These are phyloP conservation scores for Teunomyces aglyptinius DNA, from an alignment of 805 yeast species.

Conservation along the genomic window DNA sequence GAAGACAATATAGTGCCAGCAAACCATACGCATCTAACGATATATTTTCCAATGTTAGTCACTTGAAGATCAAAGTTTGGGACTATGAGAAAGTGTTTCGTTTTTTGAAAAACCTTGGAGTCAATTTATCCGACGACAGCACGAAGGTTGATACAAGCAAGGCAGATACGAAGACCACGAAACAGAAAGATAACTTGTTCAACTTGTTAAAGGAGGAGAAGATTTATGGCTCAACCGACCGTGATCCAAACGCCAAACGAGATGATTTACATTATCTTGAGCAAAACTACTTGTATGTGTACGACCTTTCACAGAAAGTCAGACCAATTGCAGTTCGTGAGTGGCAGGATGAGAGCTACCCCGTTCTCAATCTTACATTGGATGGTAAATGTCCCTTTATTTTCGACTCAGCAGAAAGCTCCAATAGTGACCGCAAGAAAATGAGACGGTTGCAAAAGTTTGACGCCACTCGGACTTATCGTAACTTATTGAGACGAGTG, in stretches of 20 bases:
- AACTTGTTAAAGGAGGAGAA: constrained; percentile 81
- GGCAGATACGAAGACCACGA: constrained; percentile 1
- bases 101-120: constrained; percentile 64
- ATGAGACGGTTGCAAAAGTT: constrained; percentile 38
- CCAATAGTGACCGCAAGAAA: constrained; percentile 40
- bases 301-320: constrained; percentile 72
- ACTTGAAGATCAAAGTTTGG: constrained; percentile 78
- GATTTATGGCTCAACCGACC: constrained; percentile 79
- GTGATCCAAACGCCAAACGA: constrained; percentile 81
- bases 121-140: constrained; percentile 9
- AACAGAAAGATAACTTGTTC: constrained; percentile 21
- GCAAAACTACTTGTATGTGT: constrained; percentile 67
- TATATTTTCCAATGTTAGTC: constrained; percentile 61
- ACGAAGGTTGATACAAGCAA: constrained; percentile 2
- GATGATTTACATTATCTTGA: constrained; percentile 84
- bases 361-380: constrained; percentile 58
- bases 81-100: constrained; percentile 79
- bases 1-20: constrained; percentile 47
- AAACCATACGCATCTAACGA: constrained; percentile 51
- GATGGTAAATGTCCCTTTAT: constrained; percentile 84
- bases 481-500: constrained; percentile 36
- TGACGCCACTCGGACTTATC: constrained; percentile 41
- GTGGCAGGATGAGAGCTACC: constrained; percentile 58
- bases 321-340: constrained; percentile 83
- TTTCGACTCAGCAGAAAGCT: constrained; percentile 47